Evolutionary conservation across 139 green algal genomes (phyloP).

Genomic region (Zygnema circumcarinatum): DNA sequence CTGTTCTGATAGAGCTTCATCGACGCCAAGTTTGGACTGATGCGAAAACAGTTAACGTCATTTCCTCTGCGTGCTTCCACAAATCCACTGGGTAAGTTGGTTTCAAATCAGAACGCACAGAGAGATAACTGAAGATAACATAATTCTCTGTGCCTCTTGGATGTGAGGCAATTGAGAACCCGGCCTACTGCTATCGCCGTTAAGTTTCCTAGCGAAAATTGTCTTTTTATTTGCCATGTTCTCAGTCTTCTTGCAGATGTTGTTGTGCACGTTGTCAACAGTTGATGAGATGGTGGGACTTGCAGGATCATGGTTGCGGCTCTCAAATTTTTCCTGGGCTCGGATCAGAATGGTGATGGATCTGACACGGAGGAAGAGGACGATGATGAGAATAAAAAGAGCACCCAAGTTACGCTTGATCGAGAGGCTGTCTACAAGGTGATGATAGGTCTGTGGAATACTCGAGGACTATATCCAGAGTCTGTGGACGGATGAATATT

Average conservation of each 20-base stretch:
- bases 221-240: too few relatives aligned
- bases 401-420: constrained; percentile 9
- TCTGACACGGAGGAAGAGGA: constrained; percentile 70
- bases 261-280: too few relatives aligned
- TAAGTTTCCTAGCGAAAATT: background rate
- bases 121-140: constrained; percentile 10
- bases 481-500: too few relatives aligned
- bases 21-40: constrained; percentile 94
- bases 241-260: too few relatives aligned
- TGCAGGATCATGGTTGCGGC: constrained; percentile 72
- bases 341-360: constrained; percentile 73
- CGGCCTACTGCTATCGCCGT: background rate
- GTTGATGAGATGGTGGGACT: too few relatives aligned
- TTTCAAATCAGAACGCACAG: too few relatives aligned
- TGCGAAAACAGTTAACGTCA: constrained; percentile 91
- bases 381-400: background rate
- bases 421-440: constrained; percentile 47
- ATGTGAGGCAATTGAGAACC: too few relatives aligned
- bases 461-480: background rate
- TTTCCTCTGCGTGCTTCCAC: constrained; percentile 76
- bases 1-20: constrained; percentile 93
- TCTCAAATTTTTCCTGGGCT: constrained; percentile 97
- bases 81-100: constrained; percentile 63
- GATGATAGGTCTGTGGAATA: background rate
- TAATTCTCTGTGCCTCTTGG: too few relatives aligned